phyloP scores from a whole-genome alignment of 495 filamentous ascomycete genomes.

The Penicillium bovifimosum region DNA sequence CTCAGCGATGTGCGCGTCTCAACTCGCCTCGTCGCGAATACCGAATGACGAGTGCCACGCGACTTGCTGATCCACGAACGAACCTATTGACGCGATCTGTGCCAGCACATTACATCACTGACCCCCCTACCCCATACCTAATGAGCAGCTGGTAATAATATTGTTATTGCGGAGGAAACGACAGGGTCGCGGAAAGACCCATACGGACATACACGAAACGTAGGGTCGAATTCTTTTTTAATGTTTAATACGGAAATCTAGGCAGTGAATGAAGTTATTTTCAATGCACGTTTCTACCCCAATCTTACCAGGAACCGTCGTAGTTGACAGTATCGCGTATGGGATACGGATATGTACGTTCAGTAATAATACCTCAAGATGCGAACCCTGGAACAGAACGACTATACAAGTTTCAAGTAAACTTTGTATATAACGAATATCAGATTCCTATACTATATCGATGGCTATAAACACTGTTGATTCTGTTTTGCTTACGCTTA shows the following conservation, averaged over 20 bases:
- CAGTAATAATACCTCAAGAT: constrained; percentile 17
- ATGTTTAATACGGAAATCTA: not conserved
- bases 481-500: not conserved
- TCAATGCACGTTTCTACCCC: constrained; percentile 2
- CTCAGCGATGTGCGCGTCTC: not conserved
- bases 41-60: not conserved
- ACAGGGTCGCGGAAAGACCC: not conserved
- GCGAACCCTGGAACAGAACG: constrained; percentile 3
- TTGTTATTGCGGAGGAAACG: not conserved
- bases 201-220: too few relatives aligned
- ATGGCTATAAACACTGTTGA: not conserved
- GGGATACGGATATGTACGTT: constrained; percentile 12
- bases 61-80: not conserved
- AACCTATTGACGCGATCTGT: constrained; percentile 2
- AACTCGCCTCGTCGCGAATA: not conserved
- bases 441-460: not conserved
- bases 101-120: constrained; percentile 1
- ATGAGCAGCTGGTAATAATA: not conserved
- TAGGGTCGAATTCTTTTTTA: too few relatives aligned
- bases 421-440: not conserved
- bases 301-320: constrained; percentile 24
- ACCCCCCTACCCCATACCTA: not conserved
- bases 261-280: not conserved
- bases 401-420: not conserved
- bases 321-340: constrained; percentile 19